These are phyloP conservation scores for Russula ochroleuca DNA, from an alignment of 768 basidiomycete species.

Conservation along the genomic window DNA sequence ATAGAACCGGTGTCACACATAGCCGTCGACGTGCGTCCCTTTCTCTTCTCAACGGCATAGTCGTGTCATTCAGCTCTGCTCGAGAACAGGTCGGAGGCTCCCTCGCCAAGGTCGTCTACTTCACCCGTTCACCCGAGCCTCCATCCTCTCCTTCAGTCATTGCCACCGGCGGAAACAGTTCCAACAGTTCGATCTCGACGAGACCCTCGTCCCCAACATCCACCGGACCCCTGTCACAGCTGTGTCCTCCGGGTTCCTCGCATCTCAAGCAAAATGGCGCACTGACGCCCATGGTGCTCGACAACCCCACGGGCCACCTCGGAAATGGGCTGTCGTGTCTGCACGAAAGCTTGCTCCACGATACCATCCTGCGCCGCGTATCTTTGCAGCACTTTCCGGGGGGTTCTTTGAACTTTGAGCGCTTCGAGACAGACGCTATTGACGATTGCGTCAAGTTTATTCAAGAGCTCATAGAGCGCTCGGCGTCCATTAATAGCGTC, in stretches of 20 bases:
- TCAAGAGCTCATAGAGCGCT: conserved; percentile 77
- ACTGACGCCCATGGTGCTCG: conserved; percentile 74
- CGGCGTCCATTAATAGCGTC: conserved; percentile 81
- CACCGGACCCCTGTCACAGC: conserved; percentile 32
- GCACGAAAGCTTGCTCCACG: conserved; percentile 48
- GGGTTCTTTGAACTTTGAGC: conserved; percentile 94
- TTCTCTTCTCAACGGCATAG: conserved; percentile 17
- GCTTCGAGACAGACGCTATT: conserved; percentile 92
- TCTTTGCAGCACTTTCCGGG: conserved; percentile 85
- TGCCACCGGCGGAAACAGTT: conserved; percentile 55
- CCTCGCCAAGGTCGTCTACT: conserved; percentile 96
- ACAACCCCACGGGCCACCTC: conserved; percentile 33
- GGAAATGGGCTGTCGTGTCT: conserved; percentile 38
- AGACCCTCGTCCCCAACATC: conserved; percentile 37
- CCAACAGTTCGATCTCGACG: conserved; percentile 42
- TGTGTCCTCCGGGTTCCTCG: conserved; percentile 35
- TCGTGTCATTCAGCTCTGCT: conserved; percentile 19
- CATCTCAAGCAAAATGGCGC: conserved; percentile 57
- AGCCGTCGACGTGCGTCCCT: conserved; percentile 82
- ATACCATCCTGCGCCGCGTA: conserved; percentile 63
- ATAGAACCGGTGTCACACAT: conserved; percentile 98
- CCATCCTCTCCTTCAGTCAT: conserved; percentile 69
- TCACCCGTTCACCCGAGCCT: conserved; percentile 87
- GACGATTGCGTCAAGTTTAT: conserved; percentile 82
- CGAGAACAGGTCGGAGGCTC: conserved; percentile 86